Evolutionary conservation across 345 rosid species (phyloP), one percentile per base, ranked within the genome.

Genomic region (Boechera divaricarpa): DNA sequence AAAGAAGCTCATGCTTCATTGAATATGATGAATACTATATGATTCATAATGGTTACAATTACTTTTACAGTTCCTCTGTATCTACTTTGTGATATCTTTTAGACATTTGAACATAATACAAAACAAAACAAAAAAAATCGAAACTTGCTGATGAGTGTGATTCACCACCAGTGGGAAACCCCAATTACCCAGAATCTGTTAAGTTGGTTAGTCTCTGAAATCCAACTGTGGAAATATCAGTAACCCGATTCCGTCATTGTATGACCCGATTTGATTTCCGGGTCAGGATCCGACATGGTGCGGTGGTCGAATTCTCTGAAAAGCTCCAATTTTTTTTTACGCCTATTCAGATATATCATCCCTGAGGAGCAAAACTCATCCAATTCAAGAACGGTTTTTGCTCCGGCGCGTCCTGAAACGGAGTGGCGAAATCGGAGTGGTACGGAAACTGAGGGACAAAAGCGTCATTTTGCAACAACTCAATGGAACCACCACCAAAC

Each of bases 401-500:
- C 41, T 77, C 80, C 38, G 54, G 53, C 31, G 58, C 44, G 45
- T 71, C 81, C 8, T 71, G 39, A 9, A 72, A 78, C 56, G 58
- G n/a, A 16, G 31, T 1, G 41, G 48, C 72, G 61, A 77, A 56
- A 7, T 45, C 81, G 68, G 77, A 47, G 7, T 80, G 88, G 35
- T 75, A 86, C 63, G 84, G 79, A 57, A 69, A 57, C 70, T 82
- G 93, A 5, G 82, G 44, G 38, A 61, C 81, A 77, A 89, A 86
- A 42, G 71, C 79, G 78, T 89, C 87, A 69, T 91, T 89, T 39
- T 79, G 82, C 61, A 86, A 80, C 8, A 63, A 32, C 7, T 82
- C 85, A 18, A 80, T 45, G 69, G 80, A 82, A 63, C 49, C 60
- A 11, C 59, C 35, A 1, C 52, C 18, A 48, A 86, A 85, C 76